These are phyloP conservation scores for Rhododendron molle DNA, from an alignment of 148 eudicot genomes.

Conservation along the genomic window DNA sequence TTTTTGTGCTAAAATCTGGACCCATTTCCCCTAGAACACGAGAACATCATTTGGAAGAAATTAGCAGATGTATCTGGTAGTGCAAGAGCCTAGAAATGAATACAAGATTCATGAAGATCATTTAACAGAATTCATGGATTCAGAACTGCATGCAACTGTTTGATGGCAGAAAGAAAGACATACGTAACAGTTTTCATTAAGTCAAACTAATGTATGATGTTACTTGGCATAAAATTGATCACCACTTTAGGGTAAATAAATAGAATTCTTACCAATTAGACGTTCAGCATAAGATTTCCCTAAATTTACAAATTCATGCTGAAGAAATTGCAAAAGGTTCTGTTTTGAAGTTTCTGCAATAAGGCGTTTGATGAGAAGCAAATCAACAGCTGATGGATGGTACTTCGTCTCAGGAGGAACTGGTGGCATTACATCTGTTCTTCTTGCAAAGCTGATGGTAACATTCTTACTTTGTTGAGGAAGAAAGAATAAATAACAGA, in stretches of 20 bases:
- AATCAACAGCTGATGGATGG: conserved; percentile 99
- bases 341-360: conserved; percentile 87
- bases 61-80: neutral
- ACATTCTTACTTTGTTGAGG: conserved; percentile 69
- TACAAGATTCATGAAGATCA: neutral
- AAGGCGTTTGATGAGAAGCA: conserved; percentile 90
- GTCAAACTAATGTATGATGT: neutral
- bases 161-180: neutral
- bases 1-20: conserved; percentile 77
- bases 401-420: conserved; percentile 89
- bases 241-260: neutral
- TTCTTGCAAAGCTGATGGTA: conserved; percentile 77
- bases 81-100: neutral
- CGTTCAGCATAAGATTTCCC: conserved; percentile 90
- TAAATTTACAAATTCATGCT: conserved; percentile 92
- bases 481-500: conserved; percentile 4
- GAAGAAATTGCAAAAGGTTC: conserved; percentile 85
- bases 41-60: conserved; percentile 13
- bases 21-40: conserved; percentile 89
- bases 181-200: neutral
- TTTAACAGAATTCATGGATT: neutral
- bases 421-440: conserved; percentile 97
- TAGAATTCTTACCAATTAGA: conserved; percentile 65
- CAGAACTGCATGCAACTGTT: neutral
- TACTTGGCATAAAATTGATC: neutral